These are phyloP conservation scores for Zoysia japonica DNA, from an alignment of 176 grass and related monocot genomes.

Conservation along the genomic window DNA sequence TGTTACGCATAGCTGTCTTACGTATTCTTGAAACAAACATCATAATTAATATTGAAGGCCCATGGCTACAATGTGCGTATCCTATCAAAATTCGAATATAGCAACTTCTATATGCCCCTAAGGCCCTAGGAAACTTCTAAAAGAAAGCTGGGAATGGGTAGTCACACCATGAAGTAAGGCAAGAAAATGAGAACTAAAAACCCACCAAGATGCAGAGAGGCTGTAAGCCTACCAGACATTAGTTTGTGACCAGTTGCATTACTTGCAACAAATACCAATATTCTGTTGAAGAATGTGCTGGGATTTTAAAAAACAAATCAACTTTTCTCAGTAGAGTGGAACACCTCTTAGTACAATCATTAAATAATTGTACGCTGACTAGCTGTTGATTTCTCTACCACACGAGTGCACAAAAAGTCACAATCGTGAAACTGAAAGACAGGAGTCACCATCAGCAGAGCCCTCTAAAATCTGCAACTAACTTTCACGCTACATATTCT, in stretches of 20 bases:
- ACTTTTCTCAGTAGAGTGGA: background rate
- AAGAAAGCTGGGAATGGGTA: background rate
- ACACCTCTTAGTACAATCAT: conserved; percentile 8
- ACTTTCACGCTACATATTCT: conserved; percentile 23
- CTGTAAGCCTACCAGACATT: background rate
- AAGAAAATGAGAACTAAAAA: conserved; percentile 3
- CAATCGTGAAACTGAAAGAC: conserved; percentile 3
- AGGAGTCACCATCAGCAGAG: conserved; percentile 29
- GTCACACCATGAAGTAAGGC: background rate
- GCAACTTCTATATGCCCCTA: background rate
- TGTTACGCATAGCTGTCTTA: background rate
- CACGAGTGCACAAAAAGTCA: background rate
- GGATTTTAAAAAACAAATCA: background rate
- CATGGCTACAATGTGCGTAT: background rate
- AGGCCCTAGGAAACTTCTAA: background rate
- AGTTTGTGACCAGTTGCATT: conserved; percentile 2
- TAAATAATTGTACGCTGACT: background rate
- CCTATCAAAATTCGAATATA: background rate
- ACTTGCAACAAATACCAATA: background rate
- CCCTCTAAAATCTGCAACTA: conserved; percentile 23
- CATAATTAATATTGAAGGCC: background rate
- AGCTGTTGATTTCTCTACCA: background rate
- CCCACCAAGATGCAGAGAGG: background rate
- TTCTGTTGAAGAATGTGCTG: background rate
- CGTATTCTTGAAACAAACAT: background rate